Evolutionary conservation across 805 yeast species (phyloP), one percentile per base, ranked within the genome.

Genomic region (Kodamaea laetipori): DNA sequence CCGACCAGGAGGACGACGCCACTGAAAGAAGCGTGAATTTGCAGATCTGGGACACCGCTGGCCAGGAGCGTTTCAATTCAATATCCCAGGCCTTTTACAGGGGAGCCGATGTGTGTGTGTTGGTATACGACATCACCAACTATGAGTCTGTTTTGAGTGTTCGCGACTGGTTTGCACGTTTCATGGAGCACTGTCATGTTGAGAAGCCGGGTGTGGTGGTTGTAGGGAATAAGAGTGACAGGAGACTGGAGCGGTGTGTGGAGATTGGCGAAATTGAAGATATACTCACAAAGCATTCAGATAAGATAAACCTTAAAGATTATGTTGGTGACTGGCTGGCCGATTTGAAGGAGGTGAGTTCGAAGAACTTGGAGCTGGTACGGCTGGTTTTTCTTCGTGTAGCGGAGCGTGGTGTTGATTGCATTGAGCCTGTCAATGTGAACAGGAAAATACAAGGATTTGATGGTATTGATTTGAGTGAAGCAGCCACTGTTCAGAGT

Each of bases 41-140:
- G 28, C 88, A 82, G 58, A 73, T 82, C 7, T 82, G 80, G 74
- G 76, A 71, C 51, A 71, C 76, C 7, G 76, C 76, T 1, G 76
- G 76, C 10, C 76, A 71, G 53, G 76, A 71, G 50, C 53, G 76
- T 37, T 71, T 70, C 56, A 69, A 71, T 46, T 73, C 78, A 41
- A 74, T 77, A 23, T 68, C 77, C 8, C 75, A 72, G 54, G 77
- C 81, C 4, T 79, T 78, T 50, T 79, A 78, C 57, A 60, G 84
- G 30, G 84, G 84, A 6, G 71, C 82, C 0, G 83, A 79, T 51
- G 76, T 78, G 13, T 80, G 73, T 4, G 66, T 79, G 6, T 52
- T 79, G 33, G 78, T 78, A 13, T 78, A 76, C 53, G 84, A 79
- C 57, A 61, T 76, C 27, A 73, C 81, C 42, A 73, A 71, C 51